These are phyloP conservation scores for Cercospora canescens DNA, from an alignment of 2,329 filamentous ascomycete genomes.

Conservation along the genomic window DNA sequence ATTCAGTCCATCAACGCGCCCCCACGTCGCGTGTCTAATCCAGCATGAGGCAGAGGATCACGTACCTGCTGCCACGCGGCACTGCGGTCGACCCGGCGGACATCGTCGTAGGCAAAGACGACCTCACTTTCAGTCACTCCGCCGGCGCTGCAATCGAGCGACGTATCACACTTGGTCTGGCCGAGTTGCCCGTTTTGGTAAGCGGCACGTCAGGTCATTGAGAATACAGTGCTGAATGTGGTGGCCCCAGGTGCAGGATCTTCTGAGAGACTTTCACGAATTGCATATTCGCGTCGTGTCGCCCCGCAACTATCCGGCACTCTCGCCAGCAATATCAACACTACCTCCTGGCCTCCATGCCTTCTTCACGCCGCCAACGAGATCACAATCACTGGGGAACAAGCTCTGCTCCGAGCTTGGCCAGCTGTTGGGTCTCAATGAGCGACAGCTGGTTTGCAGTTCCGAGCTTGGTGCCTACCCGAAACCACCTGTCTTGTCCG, in stretches of 20 bases:
- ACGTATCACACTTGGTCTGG: slow-evolving; percentile 69
- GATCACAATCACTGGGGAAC: slow-evolving; percentile 24
- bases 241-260: slow-evolving; percentile 54
- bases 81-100: slow-evolving; percentile 64
- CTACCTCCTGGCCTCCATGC: slow-evolving; percentile 80
- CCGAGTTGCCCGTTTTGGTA: slow-evolving; percentile 72
- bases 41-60: slow-evolving; percentile 74
- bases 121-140: slow-evolving; percentile 60
- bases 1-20: not conserved
- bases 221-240: slow-evolving; percentile 12
- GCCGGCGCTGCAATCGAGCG: slow-evolving; percentile 71
- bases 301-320: slow-evolving; percentile 55
- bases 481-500: slow-evolving; percentile 52
- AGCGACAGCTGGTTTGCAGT: slow-evolving; percentile 52
- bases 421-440: slow-evolving; percentile 53
- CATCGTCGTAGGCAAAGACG: slow-evolving; percentile 57
- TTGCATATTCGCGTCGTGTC: slow-evolving; percentile 81
- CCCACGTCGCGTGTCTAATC: not conserved
- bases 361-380: slow-evolving; percentile 65
- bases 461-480: slow-evolving; percentile 40
- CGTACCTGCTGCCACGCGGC: slow-evolving; percentile 67
- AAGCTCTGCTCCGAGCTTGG: slow-evolving; percentile 61
- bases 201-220: not conserved
- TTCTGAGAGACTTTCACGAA: slow-evolving; percentile 66
- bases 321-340: slow-evolving; percentile 72